Evolutionary conservation across 2,329 filamentous ascomycete genomes (phyloP).

Genomic region (Ophiosphaerella korrae): DNA sequence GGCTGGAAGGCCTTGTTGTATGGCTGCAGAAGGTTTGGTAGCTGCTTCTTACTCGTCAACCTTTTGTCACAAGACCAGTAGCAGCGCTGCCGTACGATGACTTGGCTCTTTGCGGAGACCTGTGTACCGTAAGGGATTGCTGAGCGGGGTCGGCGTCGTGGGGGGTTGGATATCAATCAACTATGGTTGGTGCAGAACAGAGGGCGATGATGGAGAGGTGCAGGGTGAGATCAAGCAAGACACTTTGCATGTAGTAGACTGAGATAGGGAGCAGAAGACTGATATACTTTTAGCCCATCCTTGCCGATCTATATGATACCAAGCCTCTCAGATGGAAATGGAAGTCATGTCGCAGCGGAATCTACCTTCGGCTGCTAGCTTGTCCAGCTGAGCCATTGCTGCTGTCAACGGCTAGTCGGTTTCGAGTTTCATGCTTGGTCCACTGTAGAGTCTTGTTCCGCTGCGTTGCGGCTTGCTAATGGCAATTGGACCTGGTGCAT

Average conservation of each 20-base stretch:
- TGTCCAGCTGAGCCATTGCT: conserved; percentile 11
- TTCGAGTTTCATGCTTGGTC: neutral
- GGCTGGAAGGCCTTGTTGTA: conserved; percentile 26
- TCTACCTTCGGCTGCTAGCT: conserved; percentile 27
- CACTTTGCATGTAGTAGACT: neutral
- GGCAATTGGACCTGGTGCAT: neutral
- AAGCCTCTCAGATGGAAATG: conserved; percentile 30
- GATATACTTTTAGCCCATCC: conserved; percentile 44
- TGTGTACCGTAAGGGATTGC: conserved; percentile 27
- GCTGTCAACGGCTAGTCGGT: conserved; percentile 1
- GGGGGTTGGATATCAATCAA: conserved; percentile 25
- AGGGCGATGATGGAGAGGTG: conserved; percentile 16
- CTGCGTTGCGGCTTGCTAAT: neutral
- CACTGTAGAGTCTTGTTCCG: neutral
- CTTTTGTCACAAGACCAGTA: conserved; percentile 42
- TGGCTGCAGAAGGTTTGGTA: conserved; percentile 23
- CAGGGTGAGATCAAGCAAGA: conserved; percentile 6
- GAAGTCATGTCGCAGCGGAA: conserved; percentile 34
- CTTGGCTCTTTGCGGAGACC: conserved; percentile 32
- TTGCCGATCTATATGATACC: conserved; percentile 19
- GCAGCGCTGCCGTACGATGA: conserved; percentile 37
- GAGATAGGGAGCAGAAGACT: conserved; percentile 27
- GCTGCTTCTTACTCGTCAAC: conserved; percentile 34
- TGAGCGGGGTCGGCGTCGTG: conserved; percentile 32
- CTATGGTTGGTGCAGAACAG: conserved; percentile 28